Conservation (phyloP, 2,329 filamentous ascomycete genomes). For the Tolypocladium paradoxum region DNA sequence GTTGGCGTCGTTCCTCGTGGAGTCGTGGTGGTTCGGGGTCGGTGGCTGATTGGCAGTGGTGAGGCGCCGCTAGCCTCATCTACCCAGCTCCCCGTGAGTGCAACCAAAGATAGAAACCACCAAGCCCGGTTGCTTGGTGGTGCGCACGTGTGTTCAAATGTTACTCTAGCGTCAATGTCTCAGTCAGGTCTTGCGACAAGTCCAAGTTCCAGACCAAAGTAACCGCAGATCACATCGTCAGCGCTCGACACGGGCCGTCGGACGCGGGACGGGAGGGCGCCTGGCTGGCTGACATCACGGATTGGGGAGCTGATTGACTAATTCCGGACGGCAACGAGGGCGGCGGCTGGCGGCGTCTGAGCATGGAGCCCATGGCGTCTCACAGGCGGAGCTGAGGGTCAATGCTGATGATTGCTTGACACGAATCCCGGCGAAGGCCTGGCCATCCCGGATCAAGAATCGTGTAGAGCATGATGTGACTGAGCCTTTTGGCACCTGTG, state of each 20-base stretch:
- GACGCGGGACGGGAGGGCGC: background rate
- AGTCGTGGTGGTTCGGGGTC: background rate
- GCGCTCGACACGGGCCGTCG: constrained; percentile 1
- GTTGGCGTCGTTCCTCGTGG: background rate
- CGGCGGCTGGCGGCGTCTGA: background rate
- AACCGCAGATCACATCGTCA: background rate
- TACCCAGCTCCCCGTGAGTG: background rate
- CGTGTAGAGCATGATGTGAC: background rate
- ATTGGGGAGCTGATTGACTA: background rate
- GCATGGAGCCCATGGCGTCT: background rate
- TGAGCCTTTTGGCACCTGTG: background rate
- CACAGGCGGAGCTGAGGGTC: background rate
- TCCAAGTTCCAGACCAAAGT: background rate
- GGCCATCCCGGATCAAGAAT: no score
- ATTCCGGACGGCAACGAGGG: background rate
- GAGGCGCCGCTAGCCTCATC: background rate
- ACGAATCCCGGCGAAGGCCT: no score
- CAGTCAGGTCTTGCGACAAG: constrained; percentile 2
- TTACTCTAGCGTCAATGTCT: constrained; percentile 1
- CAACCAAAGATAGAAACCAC: background rate
- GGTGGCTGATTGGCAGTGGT: no score
- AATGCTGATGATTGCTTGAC: background rate
- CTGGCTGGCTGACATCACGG: background rate
- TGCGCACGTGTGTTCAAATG: background rate
- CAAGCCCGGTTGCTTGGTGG: background rate